Percentiles rank a stretch among this genome's conserved stretches.
Evolutionary conservation across 1,284 basidiomycete species (phyloP).

Genomic region (Rhodofomes roseus): DNA sequence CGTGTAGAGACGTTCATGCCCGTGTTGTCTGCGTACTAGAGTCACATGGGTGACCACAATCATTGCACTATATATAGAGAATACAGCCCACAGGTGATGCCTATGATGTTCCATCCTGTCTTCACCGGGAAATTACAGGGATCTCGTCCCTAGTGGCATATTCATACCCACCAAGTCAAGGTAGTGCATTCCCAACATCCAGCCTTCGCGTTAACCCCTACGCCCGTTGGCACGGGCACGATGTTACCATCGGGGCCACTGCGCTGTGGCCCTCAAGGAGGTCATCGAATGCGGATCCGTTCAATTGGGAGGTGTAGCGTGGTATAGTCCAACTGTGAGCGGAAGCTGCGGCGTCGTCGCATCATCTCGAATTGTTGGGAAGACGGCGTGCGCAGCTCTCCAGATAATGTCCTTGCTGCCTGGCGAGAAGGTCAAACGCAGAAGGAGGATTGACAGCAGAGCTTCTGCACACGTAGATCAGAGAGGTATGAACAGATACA

Average conservation of each 20-base stretch:
- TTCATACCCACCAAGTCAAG: too few species aligned
- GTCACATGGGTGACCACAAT: not conserved
- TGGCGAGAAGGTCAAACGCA: conserved; percentile 14
- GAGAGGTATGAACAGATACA: not conserved
- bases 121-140: too few species aligned
- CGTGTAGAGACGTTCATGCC: not conserved
- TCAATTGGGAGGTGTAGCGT: not conserved
- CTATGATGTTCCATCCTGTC: too few species aligned
- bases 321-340: not conserved
- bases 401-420: conserved; percentile 9
- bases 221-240: too few species aligned
- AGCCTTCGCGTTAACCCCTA: too few species aligned
- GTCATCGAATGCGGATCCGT: too few species aligned
- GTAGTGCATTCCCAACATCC: too few species aligned
- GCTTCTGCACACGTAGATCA: conserved; percentile 2
- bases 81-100: too few species aligned
- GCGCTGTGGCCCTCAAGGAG: too few species aligned
- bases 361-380: conserved; percentile 9
- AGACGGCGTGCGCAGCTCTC: conserved; percentile 8
- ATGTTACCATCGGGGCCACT: too few species aligned
- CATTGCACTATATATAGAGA: not conserved
- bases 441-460: conserved; percentile 4
- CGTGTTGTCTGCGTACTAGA: not conserved
- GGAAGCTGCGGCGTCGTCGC: conserved; percentile 1
- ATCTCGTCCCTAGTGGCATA: too few species aligned